A percentile compares a stretch with the other conserved stretches of the same genome.
Conservation (phyloP, 257 asterid species). For the Nicotiana tomentosiformis region DNA sequence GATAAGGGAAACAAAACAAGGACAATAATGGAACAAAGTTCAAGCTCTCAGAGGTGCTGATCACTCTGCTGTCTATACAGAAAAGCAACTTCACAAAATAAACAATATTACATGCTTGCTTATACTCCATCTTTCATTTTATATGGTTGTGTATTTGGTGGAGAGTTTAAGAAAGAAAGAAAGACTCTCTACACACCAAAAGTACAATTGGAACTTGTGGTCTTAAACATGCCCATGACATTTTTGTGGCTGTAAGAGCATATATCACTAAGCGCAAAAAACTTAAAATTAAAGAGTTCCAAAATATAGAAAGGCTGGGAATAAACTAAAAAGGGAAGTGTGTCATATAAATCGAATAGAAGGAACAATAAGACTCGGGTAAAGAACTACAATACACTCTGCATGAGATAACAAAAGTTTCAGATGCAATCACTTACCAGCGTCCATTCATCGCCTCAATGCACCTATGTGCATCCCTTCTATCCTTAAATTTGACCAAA, state of each 20-base stretch:
- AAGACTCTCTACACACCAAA: not conserved
- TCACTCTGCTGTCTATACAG: not conserved
- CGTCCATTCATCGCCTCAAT: constrained; percentile 89
- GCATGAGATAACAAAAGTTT: not conserved
- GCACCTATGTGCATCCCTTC: constrained; percentile 77
- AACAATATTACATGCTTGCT: not conserved
- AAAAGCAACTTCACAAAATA: not conserved
- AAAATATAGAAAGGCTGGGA: not conserved
- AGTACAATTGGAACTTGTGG: not conserved
- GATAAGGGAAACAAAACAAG: not conserved
- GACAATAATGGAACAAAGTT: not conserved
- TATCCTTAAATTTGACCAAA: constrained; percentile 73
- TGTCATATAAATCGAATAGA: not conserved
- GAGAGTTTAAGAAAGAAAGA: not conserved
- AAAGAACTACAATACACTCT: not conserved
- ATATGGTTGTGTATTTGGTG: not conserved
- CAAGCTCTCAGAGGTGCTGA: not conserved
- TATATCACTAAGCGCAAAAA: not conserved
- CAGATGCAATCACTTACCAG: constrained; percentile 42
- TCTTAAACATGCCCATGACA: not conserved
- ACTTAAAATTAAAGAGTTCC: not conserved
- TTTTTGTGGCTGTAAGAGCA: not conserved
- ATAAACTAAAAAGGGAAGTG: not conserved
- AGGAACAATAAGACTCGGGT: not conserved
- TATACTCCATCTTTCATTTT: not conserved